Evolutionary conservation across 352 stramenopile genomes (phyloP).

Genomic region (Pythium grandisporangium): DNA sequence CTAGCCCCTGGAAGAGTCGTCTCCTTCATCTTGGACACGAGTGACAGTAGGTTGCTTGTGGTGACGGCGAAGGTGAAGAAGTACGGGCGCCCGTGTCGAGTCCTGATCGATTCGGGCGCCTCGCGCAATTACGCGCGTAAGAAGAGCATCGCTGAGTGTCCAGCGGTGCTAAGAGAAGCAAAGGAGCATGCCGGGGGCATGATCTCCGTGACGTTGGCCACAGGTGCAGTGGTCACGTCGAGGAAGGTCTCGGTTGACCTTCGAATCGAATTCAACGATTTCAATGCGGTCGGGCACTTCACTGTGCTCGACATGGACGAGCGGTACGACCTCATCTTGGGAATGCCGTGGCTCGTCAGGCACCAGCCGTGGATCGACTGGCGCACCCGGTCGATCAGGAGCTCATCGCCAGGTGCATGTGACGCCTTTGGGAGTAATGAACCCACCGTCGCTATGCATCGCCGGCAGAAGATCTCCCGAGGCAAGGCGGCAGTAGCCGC

Average conservation of each 20-base stretch:
- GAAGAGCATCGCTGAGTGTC: background rate
- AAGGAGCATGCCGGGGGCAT: background rate
- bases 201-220: constrained; percentile 1
- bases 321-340: constrained; percentile 2
- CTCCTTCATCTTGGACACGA: too few species aligned
- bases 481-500: too few species aligned
- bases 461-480: too few species aligned
- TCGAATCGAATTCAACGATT: background rate
- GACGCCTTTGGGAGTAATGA: too few species aligned
- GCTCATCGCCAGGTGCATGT: too few species aligned
- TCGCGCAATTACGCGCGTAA: background rate
- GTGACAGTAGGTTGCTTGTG: too few species aligned
- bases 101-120: background rate
- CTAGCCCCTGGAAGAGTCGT: constrained; percentile 14
- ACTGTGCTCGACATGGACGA: constrained; percentile 4
- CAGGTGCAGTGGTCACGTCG: background rate
- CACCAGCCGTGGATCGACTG: constrained; percentile 3
- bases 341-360: background rate
- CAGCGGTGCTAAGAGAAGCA: background rate
- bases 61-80: too few species aligned
- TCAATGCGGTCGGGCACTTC: background rate
- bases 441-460: too few species aligned
- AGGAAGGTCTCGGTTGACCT: constrained; percentile 1
- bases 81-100: too few species aligned
- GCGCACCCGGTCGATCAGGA: constrained; percentile 1